phyloP scores from a whole-genome alignment of 495 filamentous ascomycete genomes.

The Penicillium paradoxum region DNA sequence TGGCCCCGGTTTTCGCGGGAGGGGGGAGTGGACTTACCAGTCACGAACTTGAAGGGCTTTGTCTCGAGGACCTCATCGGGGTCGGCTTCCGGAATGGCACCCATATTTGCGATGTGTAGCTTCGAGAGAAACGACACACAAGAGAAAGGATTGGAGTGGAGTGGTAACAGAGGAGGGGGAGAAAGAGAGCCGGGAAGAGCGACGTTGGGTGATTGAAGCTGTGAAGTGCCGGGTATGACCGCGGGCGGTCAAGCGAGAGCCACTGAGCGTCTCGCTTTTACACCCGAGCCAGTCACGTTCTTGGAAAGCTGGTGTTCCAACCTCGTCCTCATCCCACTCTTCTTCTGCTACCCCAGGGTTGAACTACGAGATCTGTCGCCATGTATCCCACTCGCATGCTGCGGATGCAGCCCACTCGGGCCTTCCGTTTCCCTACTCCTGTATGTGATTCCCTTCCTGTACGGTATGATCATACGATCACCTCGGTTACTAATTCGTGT shows the following conservation, averaged over 20 bases:
- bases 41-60: constrained; percentile 99
- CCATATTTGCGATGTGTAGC: constrained; percentile 40
- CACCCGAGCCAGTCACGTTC: constrained; percentile 35
- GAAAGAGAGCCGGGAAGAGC: constrained; percentile 21
- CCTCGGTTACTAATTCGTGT: constrained; percentile 31
- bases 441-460: constrained; percentile 50
- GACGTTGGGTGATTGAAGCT: constrained; percentile 37
- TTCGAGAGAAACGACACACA: constrained; percentile 21
- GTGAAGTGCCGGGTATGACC: constrained; percentile 39
- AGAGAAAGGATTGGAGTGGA: constrained; percentile 14
- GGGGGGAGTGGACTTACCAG: constrained; percentile 62
- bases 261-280: constrained; percentile 39
- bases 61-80: constrained; percentile 79
- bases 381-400: constrained; percentile 66
- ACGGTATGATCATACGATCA: constrained; percentile 19
- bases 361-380: constrained; percentile 11
- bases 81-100: constrained; percentile 68
- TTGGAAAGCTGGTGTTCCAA: constrained; percentile 25
- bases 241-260: constrained; percentile 44
- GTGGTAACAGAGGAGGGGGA: constrained; percentile 14
- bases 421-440: constrained; percentile 72
- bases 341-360: constrained; percentile 14
- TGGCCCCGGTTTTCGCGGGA: constrained; percentile 20
- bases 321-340: constrained; percentile 23
- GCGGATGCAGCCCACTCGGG: constrained; percentile 52